These are phyloP conservation scores for Parascedosporium putredinis DNA, from an alignment of 2,329 filamentous ascomycete species.

Conservation along the genomic window DNA sequence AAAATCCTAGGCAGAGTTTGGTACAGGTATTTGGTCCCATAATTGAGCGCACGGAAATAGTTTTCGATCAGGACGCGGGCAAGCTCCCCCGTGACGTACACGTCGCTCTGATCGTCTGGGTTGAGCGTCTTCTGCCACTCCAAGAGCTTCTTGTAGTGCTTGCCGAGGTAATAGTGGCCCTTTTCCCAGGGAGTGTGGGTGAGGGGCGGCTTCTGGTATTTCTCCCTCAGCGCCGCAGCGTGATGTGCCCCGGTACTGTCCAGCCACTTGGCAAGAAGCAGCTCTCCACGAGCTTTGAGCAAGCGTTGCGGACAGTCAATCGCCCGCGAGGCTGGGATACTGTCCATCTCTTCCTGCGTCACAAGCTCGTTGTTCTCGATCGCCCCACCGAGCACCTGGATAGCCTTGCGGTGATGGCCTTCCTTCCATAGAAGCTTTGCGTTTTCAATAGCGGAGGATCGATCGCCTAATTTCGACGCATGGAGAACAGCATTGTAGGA, in stretches of 20 bases:
- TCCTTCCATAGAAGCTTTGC: conserved; percentile 88
- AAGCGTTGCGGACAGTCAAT: conserved; percentile 43
- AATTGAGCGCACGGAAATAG: conserved; percentile 76
- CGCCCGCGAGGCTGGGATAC: conserved; percentile 14
- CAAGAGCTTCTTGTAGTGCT: conserved; percentile 92
- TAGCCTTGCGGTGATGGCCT: conserved; percentile 87
- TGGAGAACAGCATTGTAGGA: conserved; percentile 92
- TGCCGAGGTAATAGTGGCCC: conserved; percentile 91
- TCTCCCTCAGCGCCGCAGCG: conserved; percentile 64
- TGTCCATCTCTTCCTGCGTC: background rate
- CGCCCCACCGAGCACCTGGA: conserved; percentile 78
- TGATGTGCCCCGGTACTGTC: conserved; percentile 91
- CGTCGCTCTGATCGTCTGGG: conserved; percentile 64
- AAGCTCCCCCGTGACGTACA: conserved; percentile 69
- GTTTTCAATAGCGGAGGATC: conserved; percentile 87
- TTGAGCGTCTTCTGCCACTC: conserved; percentile 78
- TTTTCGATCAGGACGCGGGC: conserved; percentile 88
- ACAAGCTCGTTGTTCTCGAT: conserved; percentile 54
- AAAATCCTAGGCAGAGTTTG: conserved; percentile 86
- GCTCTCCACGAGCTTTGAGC: conserved; percentile 65
- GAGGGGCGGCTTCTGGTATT: conserved; percentile 74
- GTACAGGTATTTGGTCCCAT: conserved; percentile 90
- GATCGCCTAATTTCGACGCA: conserved; percentile 73
- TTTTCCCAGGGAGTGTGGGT: conserved; percentile 76
- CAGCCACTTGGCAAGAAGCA: conserved; percentile 93